Evolutionary conservation across 139 green algal genomes (phyloP).

Genomic region (Limnomonas spitsbergensis): DNA sequence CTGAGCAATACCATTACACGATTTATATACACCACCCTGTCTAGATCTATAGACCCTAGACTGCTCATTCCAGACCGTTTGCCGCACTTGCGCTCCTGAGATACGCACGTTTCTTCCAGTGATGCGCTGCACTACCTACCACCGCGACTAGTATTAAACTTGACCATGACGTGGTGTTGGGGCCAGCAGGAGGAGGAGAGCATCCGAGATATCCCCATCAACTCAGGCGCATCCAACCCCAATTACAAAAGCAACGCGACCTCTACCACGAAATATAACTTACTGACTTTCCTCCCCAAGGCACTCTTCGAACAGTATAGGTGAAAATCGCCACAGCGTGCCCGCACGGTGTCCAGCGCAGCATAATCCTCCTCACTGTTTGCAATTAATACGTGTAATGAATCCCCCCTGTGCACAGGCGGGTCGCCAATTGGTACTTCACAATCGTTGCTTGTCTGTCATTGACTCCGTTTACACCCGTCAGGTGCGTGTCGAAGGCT

Average conservation of each 20-base stretch:
- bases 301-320: conserved; percentile 65
- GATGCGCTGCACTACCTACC: too few species aligned
- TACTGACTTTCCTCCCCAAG: conserved; percentile 70
- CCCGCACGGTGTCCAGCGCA: not conserved
- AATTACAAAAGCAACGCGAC: conserved; percentile 46
- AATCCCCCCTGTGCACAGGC: conserved; percentile 28
- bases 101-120: too few species aligned
- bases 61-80: too few species aligned
- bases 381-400: not conserved
- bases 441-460: conserved; percentile 67
- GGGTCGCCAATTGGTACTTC: conserved; percentile 82
- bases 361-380: not conserved
- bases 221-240: not conserved
- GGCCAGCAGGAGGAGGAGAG: not conserved
- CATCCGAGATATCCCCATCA: conserved; percentile 9
- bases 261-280: conserved; percentile 72
- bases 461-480: conserved; percentile 54
- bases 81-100: too few species aligned
- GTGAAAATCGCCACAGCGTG: not conserved
- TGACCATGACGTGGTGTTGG: too few species aligned
- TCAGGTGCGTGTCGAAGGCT: conserved; percentile 27
- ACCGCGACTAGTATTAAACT: too few species aligned
- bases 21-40: too few species aligned
- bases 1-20: too few species aligned
- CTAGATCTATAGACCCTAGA: too few species aligned